Conservation (phyloP, 176 grass and related monocot genomes). For the Oryza meyeriana region DNA sequence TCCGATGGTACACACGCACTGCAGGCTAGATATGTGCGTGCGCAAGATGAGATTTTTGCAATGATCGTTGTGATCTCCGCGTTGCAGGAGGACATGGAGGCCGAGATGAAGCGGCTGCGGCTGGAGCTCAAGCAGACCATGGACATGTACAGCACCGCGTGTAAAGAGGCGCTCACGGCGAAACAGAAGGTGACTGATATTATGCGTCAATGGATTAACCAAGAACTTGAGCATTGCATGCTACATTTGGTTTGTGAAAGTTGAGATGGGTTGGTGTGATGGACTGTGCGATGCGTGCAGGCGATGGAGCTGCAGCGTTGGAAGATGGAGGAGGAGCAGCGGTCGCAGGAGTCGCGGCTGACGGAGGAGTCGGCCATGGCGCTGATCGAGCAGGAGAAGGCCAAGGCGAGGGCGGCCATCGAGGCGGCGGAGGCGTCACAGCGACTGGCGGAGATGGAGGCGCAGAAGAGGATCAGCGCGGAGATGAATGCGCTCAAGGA, state of each 20-base stretch:
- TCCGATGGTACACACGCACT: conserved; percentile 19
- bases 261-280: background rate
- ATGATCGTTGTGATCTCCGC: background rate
- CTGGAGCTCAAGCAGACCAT: conserved; percentile 92
- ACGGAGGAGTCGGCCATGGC: conserved; percentile 69
- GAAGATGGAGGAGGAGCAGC: conserved; percentile 70
- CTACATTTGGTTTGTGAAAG: background rate
- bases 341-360: conserved; percentile 39
- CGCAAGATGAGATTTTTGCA: background rate
- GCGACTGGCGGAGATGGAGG: conserved; percentile 71
- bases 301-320: conserved; percentile 70
- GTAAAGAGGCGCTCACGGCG: conserved; percentile 70
- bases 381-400: conserved; percentile 73
- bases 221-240: background rate
- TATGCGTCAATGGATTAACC: background rate
- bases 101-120: conserved; percentile 80
- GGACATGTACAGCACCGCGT: conserved; percentile 99
- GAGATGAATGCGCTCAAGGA: conserved; percentile 69
- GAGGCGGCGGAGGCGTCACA: conserved; percentile 61
- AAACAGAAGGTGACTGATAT: conserved; percentile 57
- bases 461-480: conserved; percentile 56
- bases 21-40: too few species aligned
- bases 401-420: conserved; percentile 56
- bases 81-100: conserved; percentile 79
- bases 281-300: background rate